These are phyloP conservation scores for Fusarium sororula DNA, from an alignment of 2,329 filamentous ascomycete species.

Conservation along the genomic window DNA sequence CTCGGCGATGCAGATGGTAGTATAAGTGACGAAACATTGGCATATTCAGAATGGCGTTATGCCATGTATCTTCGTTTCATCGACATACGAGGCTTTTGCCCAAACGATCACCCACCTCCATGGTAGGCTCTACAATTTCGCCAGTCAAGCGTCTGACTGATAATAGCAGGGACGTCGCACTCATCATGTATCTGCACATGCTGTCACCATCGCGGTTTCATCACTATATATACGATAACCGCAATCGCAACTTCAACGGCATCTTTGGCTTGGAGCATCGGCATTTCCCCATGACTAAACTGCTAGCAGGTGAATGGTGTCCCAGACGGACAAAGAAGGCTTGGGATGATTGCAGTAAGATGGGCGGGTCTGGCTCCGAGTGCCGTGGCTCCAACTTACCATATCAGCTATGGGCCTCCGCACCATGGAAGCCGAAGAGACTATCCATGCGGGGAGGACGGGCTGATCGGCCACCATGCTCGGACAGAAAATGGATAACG, in stretches of 20 bases:
- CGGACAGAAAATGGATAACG: background rate
- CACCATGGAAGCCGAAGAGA: background rate
- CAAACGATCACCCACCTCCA: background rate
- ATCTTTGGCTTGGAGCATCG: background rate
- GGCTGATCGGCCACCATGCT: background rate
- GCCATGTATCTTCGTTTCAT: background rate
- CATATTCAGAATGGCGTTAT: conserved; percentile 15
- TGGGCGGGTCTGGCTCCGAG: background rate
- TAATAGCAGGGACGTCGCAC: background rate
- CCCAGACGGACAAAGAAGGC: background rate
- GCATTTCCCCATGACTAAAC: background rate
- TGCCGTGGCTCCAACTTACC: background rate
- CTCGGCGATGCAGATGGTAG: accelerated
- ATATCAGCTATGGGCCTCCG: background rate
- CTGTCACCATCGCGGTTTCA: background rate
- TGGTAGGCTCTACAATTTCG: background rate
- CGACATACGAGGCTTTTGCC: background rate
- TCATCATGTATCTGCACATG: conserved; percentile 11
- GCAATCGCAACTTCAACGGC: background rate
- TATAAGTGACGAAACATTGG: background rate
- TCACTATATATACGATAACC: background rate
- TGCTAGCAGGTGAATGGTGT: background rate
- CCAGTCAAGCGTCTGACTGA: background rate
- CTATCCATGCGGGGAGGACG: background rate
- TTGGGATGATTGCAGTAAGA: background rate